Conservation (phyloP, 306 rosid species). For the Cucurbita moschata region DNA sequence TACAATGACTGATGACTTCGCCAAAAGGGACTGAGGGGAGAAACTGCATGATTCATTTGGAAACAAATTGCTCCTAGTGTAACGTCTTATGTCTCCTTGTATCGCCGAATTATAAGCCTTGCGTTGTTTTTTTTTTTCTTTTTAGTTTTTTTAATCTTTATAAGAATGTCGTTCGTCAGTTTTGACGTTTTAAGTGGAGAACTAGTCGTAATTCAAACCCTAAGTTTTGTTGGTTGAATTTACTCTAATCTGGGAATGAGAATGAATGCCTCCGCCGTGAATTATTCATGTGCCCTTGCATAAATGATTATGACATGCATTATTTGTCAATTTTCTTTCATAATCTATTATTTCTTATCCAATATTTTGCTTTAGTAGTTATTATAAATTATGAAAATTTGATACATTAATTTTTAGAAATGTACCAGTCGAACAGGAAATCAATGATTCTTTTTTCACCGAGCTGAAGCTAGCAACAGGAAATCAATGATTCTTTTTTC, state of each 20-base stretch:
- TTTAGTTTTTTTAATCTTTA: background rate
- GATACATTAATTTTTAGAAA: too few species aligned
- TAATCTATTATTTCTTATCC: too few species aligned
- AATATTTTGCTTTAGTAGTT: too few species aligned
- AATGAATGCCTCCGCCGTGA: background rate
- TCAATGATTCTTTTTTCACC: too few species aligned
- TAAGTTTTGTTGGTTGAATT: background rate
- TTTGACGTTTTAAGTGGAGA: background rate
- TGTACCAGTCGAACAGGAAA: too few species aligned
- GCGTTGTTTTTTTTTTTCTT: background rate
- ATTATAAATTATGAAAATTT: too few species aligned
- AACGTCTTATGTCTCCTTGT: background rate
- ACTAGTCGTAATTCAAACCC: background rate
- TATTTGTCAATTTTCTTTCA: too few species aligned
- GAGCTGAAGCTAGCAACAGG: too few species aligned
- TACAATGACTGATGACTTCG: slow-evolving; percentile 27
- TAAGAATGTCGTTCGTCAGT: background rate
- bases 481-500: too few species aligned
- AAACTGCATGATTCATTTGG: background rate
- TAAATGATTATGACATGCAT: too few species aligned
- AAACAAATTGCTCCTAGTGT: background rate
- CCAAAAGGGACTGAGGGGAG: slow-evolving; percentile 35
- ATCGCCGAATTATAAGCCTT: background rate
- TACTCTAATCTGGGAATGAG: background rate
- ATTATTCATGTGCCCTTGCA: too few species aligned